A percentile compares a stretch with the other conserved stretches of the same genome.
Evolutionary conservation across 2,329 filamentous ascomycete species (phyloP).

Genomic region (Alternaria brassicicola): DNA sequence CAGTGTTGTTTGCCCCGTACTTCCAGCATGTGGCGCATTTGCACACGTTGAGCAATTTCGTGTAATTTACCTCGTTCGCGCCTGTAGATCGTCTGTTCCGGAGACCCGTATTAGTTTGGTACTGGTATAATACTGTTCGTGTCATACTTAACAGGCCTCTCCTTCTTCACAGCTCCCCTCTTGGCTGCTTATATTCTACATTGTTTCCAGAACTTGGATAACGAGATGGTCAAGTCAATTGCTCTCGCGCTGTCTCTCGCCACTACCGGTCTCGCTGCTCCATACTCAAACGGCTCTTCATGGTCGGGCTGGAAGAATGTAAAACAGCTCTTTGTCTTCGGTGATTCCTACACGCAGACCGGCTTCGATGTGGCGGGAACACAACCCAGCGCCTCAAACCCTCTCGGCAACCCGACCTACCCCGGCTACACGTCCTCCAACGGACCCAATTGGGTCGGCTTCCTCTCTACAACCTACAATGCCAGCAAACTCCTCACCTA

Average conservation of each 20-base stretch:
- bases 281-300: conserved; percentile 18
- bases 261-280: conserved; percentile 28
- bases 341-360: conserved; percentile 66
- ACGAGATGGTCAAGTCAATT: conserved; percentile 31
- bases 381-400: conserved; percentile 61
- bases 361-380: conserved; percentile 61
- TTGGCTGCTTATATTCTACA: background rate
- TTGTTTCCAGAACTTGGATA: background rate
- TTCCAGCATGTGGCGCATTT: conserved; percentile 27
- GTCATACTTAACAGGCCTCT: conserved; percentile 15
- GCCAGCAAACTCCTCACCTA: conserved; percentile 56
- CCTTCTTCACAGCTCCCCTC: background rate
- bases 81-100: conserved; percentile 22
- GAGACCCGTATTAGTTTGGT: conserved; percentile 18
- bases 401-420: conserved; percentile 66
- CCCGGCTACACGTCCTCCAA: conserved; percentile 51
- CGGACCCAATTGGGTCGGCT: conserved; percentile 64
- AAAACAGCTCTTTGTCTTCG: conserved; percentile 49
- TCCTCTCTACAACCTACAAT: conserved; percentile 45
- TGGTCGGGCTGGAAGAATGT: conserved; percentile 45
- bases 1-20: conserved; percentile 9
- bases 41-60: conserved; percentile 26
- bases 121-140: conserved; percentile 9
- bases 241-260: conserved; percentile 31
- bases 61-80: conserved; percentile 34